Base-by-base conservation (phyloP, 331 rosid genomes). In the Erythrophleum ivorense region DNA sequence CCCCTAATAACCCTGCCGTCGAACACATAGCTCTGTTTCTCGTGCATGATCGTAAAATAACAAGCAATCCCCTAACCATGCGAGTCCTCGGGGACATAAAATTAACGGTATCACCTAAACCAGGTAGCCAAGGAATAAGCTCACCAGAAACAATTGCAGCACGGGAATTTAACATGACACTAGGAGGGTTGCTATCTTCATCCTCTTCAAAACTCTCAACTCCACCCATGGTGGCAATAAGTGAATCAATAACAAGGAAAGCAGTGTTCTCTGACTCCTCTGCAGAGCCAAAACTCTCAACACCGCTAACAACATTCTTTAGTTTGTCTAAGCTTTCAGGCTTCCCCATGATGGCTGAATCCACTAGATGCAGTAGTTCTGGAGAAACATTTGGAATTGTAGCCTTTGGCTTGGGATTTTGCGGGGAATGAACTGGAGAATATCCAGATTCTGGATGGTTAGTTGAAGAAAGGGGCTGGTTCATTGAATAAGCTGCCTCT, bases 21-120 rank as follows among this genome's bases (percentile, higher is more conserved):
- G 97, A 92, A 86, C 97, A 94, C 97, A 94, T 94, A 55, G 91
- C 94, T 89, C 97, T 90, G 77, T 94, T 92, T 88, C 98, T 91
- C 9, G 98, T 94, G 86, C 97, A 94, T 66, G 98, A 94, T 58
- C 91, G 88, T 83, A 92, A 85, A 85, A 94, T 94, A 78, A 97
- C 97, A 82, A 94, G 98, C 72, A 94, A 87, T 80, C 98, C 98
- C 85, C 91, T 90, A 29, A 87, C 94, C 98, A 94, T 94, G 24
- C 92, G 90, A 48, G 98, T 94, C 81, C 98, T 86, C 34, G 98
- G 97, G 63, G 98, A 91, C 97, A 94, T 92, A 82, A 71, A 48
- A 83, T 58, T 66, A 65, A 85, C 90, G 67, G 86, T 85, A 84
- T 94, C 98, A 81, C 97, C 94, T 69, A 75, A 79, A 68, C 91